Percentiles rank a stretch among this genome's conserved stretches.
Conservation (phyloP, 139 green algal species). For the Haematococcus lacustris region DNA sequence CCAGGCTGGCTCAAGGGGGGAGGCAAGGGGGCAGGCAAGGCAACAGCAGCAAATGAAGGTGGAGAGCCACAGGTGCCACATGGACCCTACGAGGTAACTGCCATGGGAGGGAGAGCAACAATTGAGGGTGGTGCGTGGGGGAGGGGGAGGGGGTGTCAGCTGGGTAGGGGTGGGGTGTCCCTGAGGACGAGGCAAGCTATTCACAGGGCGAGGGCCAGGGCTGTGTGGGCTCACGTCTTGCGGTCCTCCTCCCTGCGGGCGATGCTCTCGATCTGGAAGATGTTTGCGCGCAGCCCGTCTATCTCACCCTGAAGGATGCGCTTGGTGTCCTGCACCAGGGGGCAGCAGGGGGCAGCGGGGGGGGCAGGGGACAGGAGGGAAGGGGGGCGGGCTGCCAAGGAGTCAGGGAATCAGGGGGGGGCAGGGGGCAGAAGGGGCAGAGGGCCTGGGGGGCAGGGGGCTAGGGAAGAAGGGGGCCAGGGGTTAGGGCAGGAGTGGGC, state of each 20-base stretch:
- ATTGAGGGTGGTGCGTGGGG: too few species aligned
- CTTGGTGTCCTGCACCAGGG: slow-evolving; percentile 15
- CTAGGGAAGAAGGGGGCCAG: background rate
- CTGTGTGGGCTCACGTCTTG: background rate
- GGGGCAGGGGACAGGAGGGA: background rate
- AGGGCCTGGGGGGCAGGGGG: too few species aligned
- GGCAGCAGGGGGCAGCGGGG: background rate
- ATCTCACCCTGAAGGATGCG: slow-evolving; percentile 23
- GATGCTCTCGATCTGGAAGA: slow-evolving; percentile 14
- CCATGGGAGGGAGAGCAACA: too few species aligned
- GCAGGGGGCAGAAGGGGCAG: background rate
- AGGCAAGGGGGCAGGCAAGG: background rate
- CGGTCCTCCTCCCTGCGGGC: background rate
- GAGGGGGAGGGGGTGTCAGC: too few species aligned
- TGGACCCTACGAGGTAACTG: background rate
- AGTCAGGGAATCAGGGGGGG: background rate
- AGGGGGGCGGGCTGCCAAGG: background rate
- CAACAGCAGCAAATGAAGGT: background rate
- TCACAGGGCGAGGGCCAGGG: background rate
- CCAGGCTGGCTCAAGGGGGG: too few species aligned
- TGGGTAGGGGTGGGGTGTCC: background rate
- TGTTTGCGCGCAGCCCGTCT: slow-evolving; percentile 11
- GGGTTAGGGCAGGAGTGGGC: too few species aligned
- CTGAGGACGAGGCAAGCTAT: background rate
- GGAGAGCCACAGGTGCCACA: background rate